A percentile compares a stretch with the other conserved stretches of the same genome.
Conservation (phyloP, 306 rosid genomes). For the Erythrophleum fordii region DNA sequence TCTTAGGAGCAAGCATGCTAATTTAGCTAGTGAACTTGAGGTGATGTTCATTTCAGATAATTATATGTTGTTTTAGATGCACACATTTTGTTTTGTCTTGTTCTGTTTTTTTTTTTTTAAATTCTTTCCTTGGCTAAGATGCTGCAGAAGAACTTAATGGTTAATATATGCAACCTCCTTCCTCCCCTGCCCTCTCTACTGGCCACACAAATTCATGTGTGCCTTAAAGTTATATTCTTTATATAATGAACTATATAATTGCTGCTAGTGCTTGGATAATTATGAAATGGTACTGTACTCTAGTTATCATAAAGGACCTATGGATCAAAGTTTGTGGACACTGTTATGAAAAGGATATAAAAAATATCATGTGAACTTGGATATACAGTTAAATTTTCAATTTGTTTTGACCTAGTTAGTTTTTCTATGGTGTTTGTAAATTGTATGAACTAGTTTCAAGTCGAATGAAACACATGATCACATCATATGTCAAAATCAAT, state of each 20-base stretch:
- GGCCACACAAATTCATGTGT: not conserved
- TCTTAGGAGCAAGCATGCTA: slow-evolving; percentile 97
- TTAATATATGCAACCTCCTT: slow-evolving; percentile 18
- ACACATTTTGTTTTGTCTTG: too few relatives aligned
- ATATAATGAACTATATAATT: not conserved
- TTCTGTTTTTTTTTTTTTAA: not conserved
- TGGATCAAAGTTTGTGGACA: slow-evolving; percentile 2
- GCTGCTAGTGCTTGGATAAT: slow-evolving; percentile 4
- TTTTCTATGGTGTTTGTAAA: slow-evolving; percentile 23
- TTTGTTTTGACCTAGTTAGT: slow-evolving; percentile 5
- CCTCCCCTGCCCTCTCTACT: not conserved
- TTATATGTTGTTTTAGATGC: slow-evolving; percentile 32
- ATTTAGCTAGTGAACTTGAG: slow-evolving; percentile 99
- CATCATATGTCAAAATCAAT: slow-evolving; percentile 6
- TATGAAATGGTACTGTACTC: slow-evolving; percentile 1
- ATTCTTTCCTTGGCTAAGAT: not conserved
- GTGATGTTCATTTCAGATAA: slow-evolving; percentile 47
- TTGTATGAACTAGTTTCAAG: not conserved
- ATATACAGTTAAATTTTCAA: not conserved
- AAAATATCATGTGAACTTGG: slow-evolving; percentile 8
- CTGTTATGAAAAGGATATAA: slow-evolving; percentile 1
- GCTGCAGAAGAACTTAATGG: not conserved
- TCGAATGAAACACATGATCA: slow-evolving; percentile 4
- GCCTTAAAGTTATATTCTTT: not conserved
- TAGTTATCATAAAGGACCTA: slow-evolving; percentile 22